These are phyloP conservation scores for Elongisporangium undulatum DNA, from an alignment of 352 stramenopile species.

Conservation along the genomic window DNA sequence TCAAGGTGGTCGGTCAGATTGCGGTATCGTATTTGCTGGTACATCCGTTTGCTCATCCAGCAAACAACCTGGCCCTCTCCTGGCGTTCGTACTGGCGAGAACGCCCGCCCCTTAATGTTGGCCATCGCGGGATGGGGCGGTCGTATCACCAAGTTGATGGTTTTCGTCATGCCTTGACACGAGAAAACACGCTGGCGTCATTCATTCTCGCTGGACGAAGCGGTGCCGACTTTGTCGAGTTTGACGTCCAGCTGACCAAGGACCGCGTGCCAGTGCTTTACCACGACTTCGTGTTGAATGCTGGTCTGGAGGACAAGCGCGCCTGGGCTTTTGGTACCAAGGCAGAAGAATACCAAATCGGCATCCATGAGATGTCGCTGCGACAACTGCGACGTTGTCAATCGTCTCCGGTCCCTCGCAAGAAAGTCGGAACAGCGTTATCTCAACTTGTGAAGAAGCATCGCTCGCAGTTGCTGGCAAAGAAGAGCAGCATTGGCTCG, in stretches of 20 bases:
- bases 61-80: conserved; percentile 49
- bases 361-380: conserved; percentile 64
- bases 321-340: conserved; percentile 37
- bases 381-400: conserved; percentile 52
- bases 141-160: conserved; percentile 66
- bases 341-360: conserved; percentile 55
- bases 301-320: conserved; percentile 54
- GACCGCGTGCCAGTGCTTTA: conserved; percentile 73
- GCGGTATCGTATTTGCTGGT: conserved; percentile 49
- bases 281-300: conserved; percentile 71
- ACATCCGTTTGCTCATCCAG: conserved; percentile 42
- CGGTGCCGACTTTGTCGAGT: conserved; percentile 79
- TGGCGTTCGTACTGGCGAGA: conserved; percentile 72
- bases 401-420: conserved; percentile 32
- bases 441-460: conserved; percentile 61
- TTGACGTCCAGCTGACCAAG: conserved; percentile 82
- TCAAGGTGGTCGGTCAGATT: conserved; percentile 37
- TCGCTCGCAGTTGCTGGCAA: conserved; percentile 38
- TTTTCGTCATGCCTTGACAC: conserved; percentile 51
- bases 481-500: conserved; percentile 8
- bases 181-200: conserved; percentile 75
- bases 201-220: conserved; percentile 63
- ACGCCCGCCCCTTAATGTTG: conserved; percentile 45
- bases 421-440: conserved; percentile 23
- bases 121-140: conserved; percentile 73